A percentile compares a stretch with the other conserved stretches of the same genome.
Conservation (phyloP, 176 grass and related monocot species). For the Tillandsia fasciculata region DNA sequence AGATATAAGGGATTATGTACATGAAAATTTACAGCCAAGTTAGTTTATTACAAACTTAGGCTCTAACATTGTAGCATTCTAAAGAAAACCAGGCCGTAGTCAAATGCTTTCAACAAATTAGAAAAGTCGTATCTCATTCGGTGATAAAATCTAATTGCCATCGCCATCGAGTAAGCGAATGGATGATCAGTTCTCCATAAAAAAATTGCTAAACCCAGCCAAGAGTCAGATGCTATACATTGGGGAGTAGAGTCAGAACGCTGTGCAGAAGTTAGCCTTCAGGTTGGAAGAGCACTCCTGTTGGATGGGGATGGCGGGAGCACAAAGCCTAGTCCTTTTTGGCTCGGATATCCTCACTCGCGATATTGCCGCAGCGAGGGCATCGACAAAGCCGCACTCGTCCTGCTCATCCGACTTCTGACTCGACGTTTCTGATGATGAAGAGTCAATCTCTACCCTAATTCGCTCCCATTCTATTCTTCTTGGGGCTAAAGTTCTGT, state of each 20-base stretch:
- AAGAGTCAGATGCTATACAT: slow-evolving; percentile 24
- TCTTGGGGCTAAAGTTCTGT: slow-evolving; percentile 27
- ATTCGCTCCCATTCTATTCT: slow-evolving; percentile 32
- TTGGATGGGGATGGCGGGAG: slow-evolving; percentile 36
- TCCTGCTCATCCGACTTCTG: slow-evolving; percentile 38
- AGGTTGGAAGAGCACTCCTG: slow-evolving; percentile 56
- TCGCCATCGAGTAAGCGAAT: too few relatives aligned
- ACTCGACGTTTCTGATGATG: slow-evolving; percentile 29
- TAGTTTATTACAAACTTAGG: not conserved
- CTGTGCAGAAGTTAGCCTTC: slow-evolving; percentile 64
- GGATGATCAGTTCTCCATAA: too few relatives aligned
- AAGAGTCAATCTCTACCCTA: slow-evolving; percentile 29
- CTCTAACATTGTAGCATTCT: not conserved
- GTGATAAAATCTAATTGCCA: too few relatives aligned
- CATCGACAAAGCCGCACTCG: slow-evolving; percentile 60
- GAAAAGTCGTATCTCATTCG: not conserved
- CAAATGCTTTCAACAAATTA: not conserved
- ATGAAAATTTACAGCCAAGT: not conserved
- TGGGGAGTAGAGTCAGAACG: slow-evolving; percentile 35
- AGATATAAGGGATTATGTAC: not conserved
- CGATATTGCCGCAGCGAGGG: slow-evolving; percentile 56
- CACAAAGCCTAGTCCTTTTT: slow-evolving; percentile 51
- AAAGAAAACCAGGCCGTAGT: not conserved
- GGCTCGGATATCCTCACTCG: slow-evolving; percentile 58
- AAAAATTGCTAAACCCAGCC: not conserved